A percentile compares a stretch with the other conserved stretches of the same genome.
Evolutionary conservation across 177 flowering plant genomes (phyloP).

Genomic region (Telopea speciosissima): DNA sequence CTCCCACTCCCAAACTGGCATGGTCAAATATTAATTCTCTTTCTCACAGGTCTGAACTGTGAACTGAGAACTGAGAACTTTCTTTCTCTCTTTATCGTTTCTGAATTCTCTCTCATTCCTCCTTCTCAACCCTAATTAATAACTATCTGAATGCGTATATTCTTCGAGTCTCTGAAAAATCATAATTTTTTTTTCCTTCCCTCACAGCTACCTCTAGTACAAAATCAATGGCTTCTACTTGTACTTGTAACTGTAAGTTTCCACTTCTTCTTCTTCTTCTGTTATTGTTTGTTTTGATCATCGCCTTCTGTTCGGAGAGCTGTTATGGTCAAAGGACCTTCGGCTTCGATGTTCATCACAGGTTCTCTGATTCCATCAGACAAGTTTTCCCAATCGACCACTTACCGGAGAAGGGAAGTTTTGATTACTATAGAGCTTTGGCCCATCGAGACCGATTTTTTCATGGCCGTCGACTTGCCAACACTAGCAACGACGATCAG

Average conservation of each 20-base stretch:
- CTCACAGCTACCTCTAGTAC: background rate
- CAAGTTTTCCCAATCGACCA: slow-evolving; percentile 34
- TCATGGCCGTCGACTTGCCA: slow-evolving; percentile 46
- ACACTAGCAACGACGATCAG: slow-evolving; percentile 11
- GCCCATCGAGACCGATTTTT: slow-evolving; percentile 47
- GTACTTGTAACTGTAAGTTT: background rate
- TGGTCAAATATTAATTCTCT: too few relatives aligned
- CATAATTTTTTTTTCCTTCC: too few relatives aligned
- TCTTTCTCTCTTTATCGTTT: too few relatives aligned
- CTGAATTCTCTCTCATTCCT: too few relatives aligned
- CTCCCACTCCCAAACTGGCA: too few relatives aligned
- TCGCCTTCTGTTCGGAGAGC: slow-evolving; percentile 1
- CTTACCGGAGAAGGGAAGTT: slow-evolving; percentile 46
- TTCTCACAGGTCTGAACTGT: too few relatives aligned
- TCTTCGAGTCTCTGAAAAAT: too few relatives aligned
- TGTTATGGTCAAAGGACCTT: slow-evolving; percentile 33
- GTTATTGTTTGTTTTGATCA: background rate
- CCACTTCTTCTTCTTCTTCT: background rate
- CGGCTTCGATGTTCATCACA: slow-evolving; percentile 58
- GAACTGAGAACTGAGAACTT: too few relatives aligned
- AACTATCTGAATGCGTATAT: too few relatives aligned
- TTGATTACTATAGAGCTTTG: slow-evolving; percentile 40
- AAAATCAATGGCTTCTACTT: slow-evolving; percentile 5
- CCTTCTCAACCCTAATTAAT: too few relatives aligned
- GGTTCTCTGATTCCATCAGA: slow-evolving; percentile 55